These are phyloP conservation scores for Dactylella cylindrospora DNA, from an alignment of 2,329 filamentous ascomycete species.

Conservation along the genomic window DNA sequence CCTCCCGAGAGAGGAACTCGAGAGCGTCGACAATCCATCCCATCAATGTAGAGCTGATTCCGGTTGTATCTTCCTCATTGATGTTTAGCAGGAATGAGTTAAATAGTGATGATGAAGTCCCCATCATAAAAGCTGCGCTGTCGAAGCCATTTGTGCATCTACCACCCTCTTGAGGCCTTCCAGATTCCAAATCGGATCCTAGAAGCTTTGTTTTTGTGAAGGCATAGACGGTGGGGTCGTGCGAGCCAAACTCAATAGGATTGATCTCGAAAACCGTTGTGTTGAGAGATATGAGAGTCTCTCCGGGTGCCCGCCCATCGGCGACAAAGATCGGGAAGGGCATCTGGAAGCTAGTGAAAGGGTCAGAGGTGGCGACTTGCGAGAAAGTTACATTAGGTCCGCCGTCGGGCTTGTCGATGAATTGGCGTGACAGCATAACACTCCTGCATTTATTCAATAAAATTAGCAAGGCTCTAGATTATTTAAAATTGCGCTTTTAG, in stretches of 20 bases:
- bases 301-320: slow-evolving; percentile 66
- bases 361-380: slow-evolving; percentile 66
- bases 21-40: slow-evolving; percentile 60
- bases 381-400: slow-evolving; percentile 69
- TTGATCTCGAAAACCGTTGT: slow-evolving; percentile 76
- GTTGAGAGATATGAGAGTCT: slow-evolving; percentile 66
- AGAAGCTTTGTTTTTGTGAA: slow-evolving; percentile 72
- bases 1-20: slow-evolving; percentile 58
- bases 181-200: slow-evolving; percentile 70
- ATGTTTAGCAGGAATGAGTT: slow-evolving; percentile 72
- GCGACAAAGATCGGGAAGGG: slow-evolving; percentile 75
- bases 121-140: slow-evolving; percentile 79
- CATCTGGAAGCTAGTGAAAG: slow-evolving; percentile 65
- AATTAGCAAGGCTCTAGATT: neutral
- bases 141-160: slow-evolving; percentile 77
- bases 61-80: slow-evolving; percentile 55
- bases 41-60: slow-evolving; percentile 54
- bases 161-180: slow-evolving; percentile 57
- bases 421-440: slow-evolving; percentile 23
- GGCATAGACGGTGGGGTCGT: slow-evolving; percentile 70
- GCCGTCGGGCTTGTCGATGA: slow-evolving; percentile 36
- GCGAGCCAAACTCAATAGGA: slow-evolving; percentile 76
- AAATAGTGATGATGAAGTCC: slow-evolving; percentile 81
- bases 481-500: neutral
- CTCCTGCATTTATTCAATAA: slow-evolving; percentile 50